phyloP scores from a whole-genome alignment of 139 green algal genomes.

The Coelastrella sp. region DNA sequence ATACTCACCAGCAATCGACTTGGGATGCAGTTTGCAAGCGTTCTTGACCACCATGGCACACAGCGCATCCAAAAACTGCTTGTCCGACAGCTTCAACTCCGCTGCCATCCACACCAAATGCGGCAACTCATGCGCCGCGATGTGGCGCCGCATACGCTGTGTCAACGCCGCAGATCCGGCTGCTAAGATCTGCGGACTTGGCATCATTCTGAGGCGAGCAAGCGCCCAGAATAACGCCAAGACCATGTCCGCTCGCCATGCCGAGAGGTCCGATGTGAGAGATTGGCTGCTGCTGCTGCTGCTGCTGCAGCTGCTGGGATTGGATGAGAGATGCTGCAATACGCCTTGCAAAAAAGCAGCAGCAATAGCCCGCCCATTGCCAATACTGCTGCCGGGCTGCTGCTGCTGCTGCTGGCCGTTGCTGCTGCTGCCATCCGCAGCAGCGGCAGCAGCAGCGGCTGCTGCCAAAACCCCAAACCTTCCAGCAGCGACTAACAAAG shows the following conservation, averaged over 20 bases:
- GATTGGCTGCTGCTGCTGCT: background rate
- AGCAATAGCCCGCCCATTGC: background rate
- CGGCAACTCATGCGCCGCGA: background rate
- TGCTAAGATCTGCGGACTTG: background rate
- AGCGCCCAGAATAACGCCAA: constrained; percentile 24
- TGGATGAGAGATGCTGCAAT: background rate
- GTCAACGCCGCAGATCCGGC: background rate
- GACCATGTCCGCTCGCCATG: constrained; percentile 38
- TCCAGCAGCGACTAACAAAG: constrained; percentile 29
- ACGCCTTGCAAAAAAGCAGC: background rate
- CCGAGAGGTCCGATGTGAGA: background rate
- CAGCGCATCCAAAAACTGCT: background rate
- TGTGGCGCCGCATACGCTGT: background rate
- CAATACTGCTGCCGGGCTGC: background rate
- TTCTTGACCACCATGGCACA: background rate
- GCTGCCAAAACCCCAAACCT: constrained; percentile 19
- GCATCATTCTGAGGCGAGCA: background rate
- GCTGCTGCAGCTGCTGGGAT: background rate
- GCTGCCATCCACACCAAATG: constrained; percentile 40
- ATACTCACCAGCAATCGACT: constrained; percentile 15
- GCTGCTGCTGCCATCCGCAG: background rate
- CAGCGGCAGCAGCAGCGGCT: background rate
- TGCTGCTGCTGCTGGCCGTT: constrained; percentile 1
- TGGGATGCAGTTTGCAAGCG: constrained; percentile 6
- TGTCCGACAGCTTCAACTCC: constrained; percentile 1